Base-by-base conservation (phyloP, 2,329 filamentous ascomycete species). In the Cladophialophora yegresii region DNA sequence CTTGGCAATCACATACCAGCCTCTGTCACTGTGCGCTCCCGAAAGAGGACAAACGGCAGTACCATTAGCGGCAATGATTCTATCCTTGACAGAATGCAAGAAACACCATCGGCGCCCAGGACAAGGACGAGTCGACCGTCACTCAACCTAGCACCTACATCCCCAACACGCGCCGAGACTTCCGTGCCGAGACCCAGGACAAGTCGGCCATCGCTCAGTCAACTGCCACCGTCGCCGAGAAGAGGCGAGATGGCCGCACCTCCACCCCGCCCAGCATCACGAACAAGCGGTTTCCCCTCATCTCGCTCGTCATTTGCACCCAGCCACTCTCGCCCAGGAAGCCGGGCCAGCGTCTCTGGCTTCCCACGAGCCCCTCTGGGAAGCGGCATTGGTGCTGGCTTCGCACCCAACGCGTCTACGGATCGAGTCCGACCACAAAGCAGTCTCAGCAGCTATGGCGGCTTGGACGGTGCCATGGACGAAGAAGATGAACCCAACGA, bases 31-130 rank as follows among this genome's bases (percentile, higher is more conserved):
- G 76, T 87, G 61, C 87, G 91, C 58, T 88, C 86, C 72, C 85
- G 85, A 69, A 91, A 78, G 67, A 83, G 91, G 77, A 87, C 90
- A 64, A 84, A 84, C 8, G 87, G 85, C 58, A 80, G 79, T 64
- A 81, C 77, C 30, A 72, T 78, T n/a, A 72, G 66, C 75, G 67
- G 67, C 12, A 51, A 63, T 83, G 86, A 36, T 12, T 71, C 67
- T 9, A 51, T 67, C 9, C 50, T 65, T 4, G 71, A 83, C 45
- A 68, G 65, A 23, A 58, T 47, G 9, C 54, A 61, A 40, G 61
- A 62, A 40, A 71, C 71, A 16, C 71, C 71, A 7, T 69, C 67
- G 3, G 36, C 68, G 20, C 61, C 67, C n/a, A 62, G 59, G 30
- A 47, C 63, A 1, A 68, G 62, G 59, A 55, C 88, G 50, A 85